These are phyloP conservation scores for Haematococcus sp. DNA, from an alignment of 139 green algal genomes.

Conservation along the genomic window DNA sequence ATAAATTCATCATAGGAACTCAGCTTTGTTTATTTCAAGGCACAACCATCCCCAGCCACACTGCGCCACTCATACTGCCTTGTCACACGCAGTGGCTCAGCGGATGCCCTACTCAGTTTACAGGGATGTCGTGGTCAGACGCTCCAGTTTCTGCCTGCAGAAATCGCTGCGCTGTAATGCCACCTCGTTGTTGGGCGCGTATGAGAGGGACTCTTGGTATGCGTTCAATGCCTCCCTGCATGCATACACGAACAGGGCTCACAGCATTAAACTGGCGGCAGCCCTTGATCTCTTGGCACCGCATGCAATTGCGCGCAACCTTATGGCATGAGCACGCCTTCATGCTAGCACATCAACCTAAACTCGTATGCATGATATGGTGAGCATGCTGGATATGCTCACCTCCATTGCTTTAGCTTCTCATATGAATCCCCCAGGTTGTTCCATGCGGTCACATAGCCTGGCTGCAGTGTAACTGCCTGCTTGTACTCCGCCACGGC, in stretches of 20 bases:
- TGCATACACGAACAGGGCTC: not conserved
- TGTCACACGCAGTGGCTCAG: too few species aligned
- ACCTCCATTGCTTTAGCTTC: slow-evolving; percentile 67
- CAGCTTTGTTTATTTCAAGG: too few species aligned
- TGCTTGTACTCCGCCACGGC: slow-evolving; percentile 81
- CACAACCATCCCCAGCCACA: too few species aligned
- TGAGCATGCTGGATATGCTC: not conserved
- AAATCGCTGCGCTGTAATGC: slow-evolving; percentile 54
- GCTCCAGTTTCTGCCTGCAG: slow-evolving; percentile 42
- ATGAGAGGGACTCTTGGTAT: slow-evolving; percentile 81
- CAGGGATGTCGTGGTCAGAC: slow-evolving; percentile 16
- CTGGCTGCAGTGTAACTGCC: slow-evolving; percentile 78
- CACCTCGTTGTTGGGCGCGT: slow-evolving; percentile 86
- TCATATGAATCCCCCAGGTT: slow-evolving; percentile 96
- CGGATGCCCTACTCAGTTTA: not conserved
- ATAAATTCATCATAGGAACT: too few species aligned
- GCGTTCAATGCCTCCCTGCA: slow-evolving; percentile 63
- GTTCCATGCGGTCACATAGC: slow-evolving; percentile 96
- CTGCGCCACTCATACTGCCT: too few species aligned
- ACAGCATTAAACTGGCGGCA: too few species aligned
- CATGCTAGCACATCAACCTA: not conserved
- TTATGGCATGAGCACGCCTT: too few species aligned
- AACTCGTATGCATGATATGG: not conserved
- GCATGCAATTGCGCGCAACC: too few species aligned
- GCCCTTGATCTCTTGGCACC: too few species aligned